Conservation (phyloP, 2,329 filamentous ascomycete genomes). For the Penicillium verrucosum region DNA sequence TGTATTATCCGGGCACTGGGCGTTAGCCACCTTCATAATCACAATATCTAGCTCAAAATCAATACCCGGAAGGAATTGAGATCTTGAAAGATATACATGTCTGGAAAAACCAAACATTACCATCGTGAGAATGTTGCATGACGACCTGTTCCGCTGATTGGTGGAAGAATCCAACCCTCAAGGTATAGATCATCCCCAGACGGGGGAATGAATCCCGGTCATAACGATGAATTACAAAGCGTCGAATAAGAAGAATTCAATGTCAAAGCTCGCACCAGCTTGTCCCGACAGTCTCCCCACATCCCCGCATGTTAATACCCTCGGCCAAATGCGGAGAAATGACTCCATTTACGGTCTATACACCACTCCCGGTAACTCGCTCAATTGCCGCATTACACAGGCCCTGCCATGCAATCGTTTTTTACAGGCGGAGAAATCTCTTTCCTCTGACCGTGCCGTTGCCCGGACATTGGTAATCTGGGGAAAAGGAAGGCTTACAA, state of each 20-base stretch:
- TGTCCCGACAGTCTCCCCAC: background rate
- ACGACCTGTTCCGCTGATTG: slow-evolving; percentile 12
- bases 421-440: slow-evolving; percentile 28
- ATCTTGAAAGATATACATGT: background rate
- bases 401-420: slow-evolving; percentile 3
- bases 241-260: background rate
- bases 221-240: background rate
- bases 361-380: background rate
- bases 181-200: slow-evolving; percentile 14
- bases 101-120: background rate
- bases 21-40: background rate
- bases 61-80: background rate
- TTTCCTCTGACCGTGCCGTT: slow-evolving; percentile 2
- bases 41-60: background rate
- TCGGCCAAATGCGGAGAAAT: slow-evolving; percentile 22
- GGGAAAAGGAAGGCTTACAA: background rate
- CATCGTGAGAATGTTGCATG: background rate
- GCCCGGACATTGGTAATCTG: background rate
- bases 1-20: background rate
- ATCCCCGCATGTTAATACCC: slow-evolving; percentile 6
- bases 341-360: background rate
- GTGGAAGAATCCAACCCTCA: slow-evolving; percentile 17
- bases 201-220: slow-evolving; percentile 11
- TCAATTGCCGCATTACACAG: background rate
- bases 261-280: background rate